A percentile compares a stretch with the other conserved stretches of the same genome.
phyloP scores from a whole-genome alignment of 495 filamentous ascomycete species.

The Physcia stellaris region DNA sequence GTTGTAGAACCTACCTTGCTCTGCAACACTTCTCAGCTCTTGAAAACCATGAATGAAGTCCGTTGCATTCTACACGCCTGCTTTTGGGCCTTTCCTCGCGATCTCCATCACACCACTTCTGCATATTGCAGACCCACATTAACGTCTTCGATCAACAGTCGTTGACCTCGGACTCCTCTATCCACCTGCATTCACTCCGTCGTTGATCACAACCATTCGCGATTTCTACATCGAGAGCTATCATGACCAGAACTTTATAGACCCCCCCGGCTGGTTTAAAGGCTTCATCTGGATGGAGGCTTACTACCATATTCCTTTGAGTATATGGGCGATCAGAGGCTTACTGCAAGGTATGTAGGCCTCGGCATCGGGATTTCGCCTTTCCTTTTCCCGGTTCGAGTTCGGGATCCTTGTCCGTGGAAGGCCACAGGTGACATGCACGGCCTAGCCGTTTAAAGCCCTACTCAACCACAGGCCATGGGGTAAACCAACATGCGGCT shows the following conservation, averaged over 20 bases:
- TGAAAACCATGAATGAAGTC: background rate
- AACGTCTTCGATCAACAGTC: background rate
- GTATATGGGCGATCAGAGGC: conserved; percentile 46
- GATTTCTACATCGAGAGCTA: conserved; percentile 14
- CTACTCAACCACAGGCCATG: too few species aligned
- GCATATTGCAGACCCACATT: background rate
- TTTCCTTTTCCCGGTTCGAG: background rate
- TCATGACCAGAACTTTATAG: conserved; percentile 58
- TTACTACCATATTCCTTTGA: conserved; percentile 53
- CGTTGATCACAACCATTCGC: conserved; percentile 10
- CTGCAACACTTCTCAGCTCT: background rate
- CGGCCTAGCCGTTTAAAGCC: too few species aligned
- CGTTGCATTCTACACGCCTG: background rate
- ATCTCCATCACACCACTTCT: background rate
- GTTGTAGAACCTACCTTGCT: background rate
- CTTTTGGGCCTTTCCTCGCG: background rate
- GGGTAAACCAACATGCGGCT: background rate
- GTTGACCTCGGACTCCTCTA: conserved; percentile 16
- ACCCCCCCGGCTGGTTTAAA: conserved; percentile 55
- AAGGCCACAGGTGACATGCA: background rate
- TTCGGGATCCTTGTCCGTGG: background rate
- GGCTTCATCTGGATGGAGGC: conserved; percentile 57
- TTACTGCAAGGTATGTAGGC: conserved; percentile 34
- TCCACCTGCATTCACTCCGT: conserved; percentile 5
- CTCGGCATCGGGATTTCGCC: background rate